A percentile compares a stretch with the other conserved stretches of the same genome.
These are phyloP conservation scores for Salix caprea DNA, from an alignment of 345 rosid genomes.

Conservation along the genomic window DNA sequence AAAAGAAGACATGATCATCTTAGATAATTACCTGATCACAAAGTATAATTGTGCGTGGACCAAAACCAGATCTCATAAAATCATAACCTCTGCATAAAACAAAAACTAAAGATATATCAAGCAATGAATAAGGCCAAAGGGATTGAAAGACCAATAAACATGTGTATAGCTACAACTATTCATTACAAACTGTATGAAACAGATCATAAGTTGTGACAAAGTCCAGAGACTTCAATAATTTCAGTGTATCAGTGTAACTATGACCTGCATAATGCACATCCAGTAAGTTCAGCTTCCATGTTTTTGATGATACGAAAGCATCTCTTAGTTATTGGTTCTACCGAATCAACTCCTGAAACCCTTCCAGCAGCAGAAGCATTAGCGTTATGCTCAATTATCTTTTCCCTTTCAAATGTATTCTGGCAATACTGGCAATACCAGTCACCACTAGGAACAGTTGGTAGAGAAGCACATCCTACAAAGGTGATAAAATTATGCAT, in stretches of 20 bases:
- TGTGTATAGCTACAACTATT: background rate
- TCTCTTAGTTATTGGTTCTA: slow-evolving; percentile 70
- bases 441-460: slow-evolving; percentile 53
- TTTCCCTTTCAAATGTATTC: slow-evolving; percentile 57
- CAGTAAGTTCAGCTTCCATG: slow-evolving; percentile 57
- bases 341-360: slow-evolving; percentile 76
- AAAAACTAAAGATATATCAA: background rate
- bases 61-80: slow-evolving; percentile 60
- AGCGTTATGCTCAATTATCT: slow-evolving; percentile 56
- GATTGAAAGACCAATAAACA: background rate
- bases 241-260: slow-evolving; percentile 12
- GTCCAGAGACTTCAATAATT: slow-evolving; percentile 7
- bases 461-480: slow-evolving; percentile 73
- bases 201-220: background rate
- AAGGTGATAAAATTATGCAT: slow-evolving; percentile 20
- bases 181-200: background rate
- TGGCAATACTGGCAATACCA: slow-evolving; percentile 84
- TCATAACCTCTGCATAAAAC: slow-evolving; percentile 57
- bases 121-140: background rate
- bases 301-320: slow-evolving; percentile 81
- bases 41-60: slow-evolving; percentile 79
- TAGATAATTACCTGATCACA: slow-evolving; percentile 75
- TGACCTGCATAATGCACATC: slow-evolving; percentile 88
- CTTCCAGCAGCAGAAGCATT: slow-evolving; percentile 91
- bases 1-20: background rate